phyloP scores from a whole-genome alignment of 495 filamentous ascomycete species.

The Penicillium pancosmium region DNA sequence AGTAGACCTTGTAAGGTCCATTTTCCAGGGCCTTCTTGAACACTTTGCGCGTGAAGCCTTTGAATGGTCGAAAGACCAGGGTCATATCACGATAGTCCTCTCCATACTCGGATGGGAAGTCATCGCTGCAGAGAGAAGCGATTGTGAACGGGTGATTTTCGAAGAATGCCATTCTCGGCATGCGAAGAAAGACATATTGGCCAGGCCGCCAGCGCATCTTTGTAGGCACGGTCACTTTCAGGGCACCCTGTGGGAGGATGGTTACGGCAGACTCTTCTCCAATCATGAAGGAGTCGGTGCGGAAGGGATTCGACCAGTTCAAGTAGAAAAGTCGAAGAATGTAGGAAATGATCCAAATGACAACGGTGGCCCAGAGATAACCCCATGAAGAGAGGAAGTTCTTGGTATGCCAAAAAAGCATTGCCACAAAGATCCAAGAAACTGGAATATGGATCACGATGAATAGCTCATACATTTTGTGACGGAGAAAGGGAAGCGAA shows the following conservation, averaged over 20 bases:
- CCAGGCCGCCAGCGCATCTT: conserved; percentile 92
- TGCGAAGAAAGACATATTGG: conserved; percentile 91
- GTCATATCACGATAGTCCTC: conserved; percentile 85
- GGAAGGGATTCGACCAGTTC: conserved; percentile 85
- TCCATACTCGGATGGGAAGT: conserved; percentile 87
- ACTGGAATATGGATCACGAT: conserved; percentile 79
- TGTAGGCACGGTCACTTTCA: conserved; percentile 92
- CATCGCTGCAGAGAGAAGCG: conserved; percentile 81
- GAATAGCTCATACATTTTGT: conserved; percentile 79
- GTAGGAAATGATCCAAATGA: conserved; percentile 73
- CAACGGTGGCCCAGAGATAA: conserved; percentile 83
- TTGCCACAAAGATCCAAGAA: conserved; percentile 75
- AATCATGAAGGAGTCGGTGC: conserved; percentile 69
- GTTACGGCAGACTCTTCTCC: conserved; percentile 89
- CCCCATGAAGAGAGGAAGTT: conserved; percentile 91
- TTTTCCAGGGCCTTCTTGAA: conserved; percentile 76
- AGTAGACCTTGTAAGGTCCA: conserved; percentile 83
- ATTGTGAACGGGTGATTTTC: conserved; percentile 97
- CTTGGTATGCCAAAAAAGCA: conserved; percentile 95
- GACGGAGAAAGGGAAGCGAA: conserved; percentile 70
- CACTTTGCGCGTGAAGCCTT: conserved; percentile 83
- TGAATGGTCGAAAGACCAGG: conserved; percentile 87
- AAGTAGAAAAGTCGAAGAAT: conserved; percentile 69
- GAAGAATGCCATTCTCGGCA: conserved; percentile 86
- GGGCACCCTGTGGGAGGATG: conserved; percentile 84